A percentile compares a stretch with the other conserved stretches of the same genome.
phyloP scores from a whole-genome alignment of 2,329 filamentous ascomycete species.

The Blastomyces silverae region DNA sequence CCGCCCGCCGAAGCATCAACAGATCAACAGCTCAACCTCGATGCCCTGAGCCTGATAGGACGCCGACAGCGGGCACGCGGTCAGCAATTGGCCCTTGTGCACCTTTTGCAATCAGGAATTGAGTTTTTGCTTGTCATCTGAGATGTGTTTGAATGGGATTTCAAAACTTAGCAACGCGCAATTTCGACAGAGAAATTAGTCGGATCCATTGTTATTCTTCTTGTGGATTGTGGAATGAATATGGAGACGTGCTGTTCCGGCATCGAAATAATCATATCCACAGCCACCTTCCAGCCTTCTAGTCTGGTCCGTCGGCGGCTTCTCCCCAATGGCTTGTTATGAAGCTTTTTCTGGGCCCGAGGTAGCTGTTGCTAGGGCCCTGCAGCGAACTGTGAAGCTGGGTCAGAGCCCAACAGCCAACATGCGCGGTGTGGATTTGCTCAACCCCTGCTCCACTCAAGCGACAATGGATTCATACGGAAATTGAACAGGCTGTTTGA shows the following conservation, averaged over 20 bases:
- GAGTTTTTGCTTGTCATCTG: slow-evolving; percentile 3
- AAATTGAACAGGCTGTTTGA: slow-evolving; percentile 5
- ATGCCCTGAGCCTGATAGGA: slow-evolving; percentile 6
- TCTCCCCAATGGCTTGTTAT: not conserved
- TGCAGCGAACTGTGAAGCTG: not conserved
- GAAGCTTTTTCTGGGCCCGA: not conserved
- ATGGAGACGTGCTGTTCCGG: slow-evolving; percentile 1
- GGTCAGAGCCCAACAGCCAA: not conserved
- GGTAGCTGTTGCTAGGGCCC: slow-evolving; percentile 1
- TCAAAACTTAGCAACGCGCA: slow-evolving; percentile 4
- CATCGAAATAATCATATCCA: slow-evolving; percentile 5
- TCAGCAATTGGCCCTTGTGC: slow-evolving; percentile 3
- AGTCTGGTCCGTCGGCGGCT: not conserved
- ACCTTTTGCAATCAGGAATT: not conserved
- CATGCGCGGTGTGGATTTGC: slow-evolving; percentile 3
- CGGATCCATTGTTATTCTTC: slow-evolving; percentile 10
- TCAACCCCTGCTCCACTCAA: slow-evolving; percentile 7
- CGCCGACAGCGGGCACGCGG: not conserved
- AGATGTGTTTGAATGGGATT: slow-evolving; percentile 2
- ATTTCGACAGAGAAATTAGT: slow-evolving; percentile 13
- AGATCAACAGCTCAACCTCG: not conserved
- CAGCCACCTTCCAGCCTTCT: slow-evolving; percentile 2
- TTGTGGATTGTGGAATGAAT: not conserved
- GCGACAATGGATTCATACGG: slow-evolving; percentile 4
- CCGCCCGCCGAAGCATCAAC: too few species aligned